Percentiles rank a stretch among this genome's conserved stretches.
These are phyloP conservation scores for Scutellaria baicalensis DNA, from an alignment of 257 asterid genomes.

Conservation along the genomic window DNA sequence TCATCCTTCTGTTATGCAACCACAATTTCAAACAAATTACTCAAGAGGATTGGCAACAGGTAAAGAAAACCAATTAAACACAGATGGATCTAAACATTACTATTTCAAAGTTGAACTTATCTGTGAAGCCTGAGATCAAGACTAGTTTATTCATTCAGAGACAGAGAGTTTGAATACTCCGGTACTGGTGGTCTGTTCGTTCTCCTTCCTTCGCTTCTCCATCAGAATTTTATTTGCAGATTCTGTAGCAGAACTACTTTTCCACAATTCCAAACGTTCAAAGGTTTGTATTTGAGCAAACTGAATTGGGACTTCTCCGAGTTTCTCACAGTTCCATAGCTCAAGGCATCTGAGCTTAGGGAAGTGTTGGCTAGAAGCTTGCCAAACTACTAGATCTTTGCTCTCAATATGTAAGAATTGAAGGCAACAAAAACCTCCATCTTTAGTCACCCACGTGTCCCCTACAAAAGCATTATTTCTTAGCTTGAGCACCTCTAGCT, in stretches of 20 bases:
- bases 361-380: conserved; percentile 23
- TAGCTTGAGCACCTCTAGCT: conserved; percentile 25
- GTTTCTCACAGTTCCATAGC: conserved; percentile 23
- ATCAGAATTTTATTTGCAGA: conserved; percentile 17
- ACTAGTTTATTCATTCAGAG: too few species aligned
- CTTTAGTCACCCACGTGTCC: conserved; percentile 12
- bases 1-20: too few species aligned
- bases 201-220: neutral
- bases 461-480: conserved; percentile 28
- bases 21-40: too few species aligned
- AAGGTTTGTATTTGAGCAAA: conserved; percentile 23
- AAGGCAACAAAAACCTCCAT: conserved; percentile 16
- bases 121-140: too few species aligned
- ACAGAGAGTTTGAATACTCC: conserved; percentile 1
- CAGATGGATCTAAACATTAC: too few species aligned
- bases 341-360: conserved; percentile 21
- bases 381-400: conserved; percentile 25
- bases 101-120: too few species aligned
- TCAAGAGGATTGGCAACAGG: too few species aligned
- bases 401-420: conserved; percentile 23
- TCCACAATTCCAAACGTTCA: conserved; percentile 9
- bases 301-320: conserved; percentile 21
- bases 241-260: neutral
- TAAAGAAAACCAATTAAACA: too few species aligned
- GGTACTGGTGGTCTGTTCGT: neutral